Evolutionary conservation across 2,329 filamentous ascomycete species (phyloP).

Genomic region (Nemania diffusa): DNA sequence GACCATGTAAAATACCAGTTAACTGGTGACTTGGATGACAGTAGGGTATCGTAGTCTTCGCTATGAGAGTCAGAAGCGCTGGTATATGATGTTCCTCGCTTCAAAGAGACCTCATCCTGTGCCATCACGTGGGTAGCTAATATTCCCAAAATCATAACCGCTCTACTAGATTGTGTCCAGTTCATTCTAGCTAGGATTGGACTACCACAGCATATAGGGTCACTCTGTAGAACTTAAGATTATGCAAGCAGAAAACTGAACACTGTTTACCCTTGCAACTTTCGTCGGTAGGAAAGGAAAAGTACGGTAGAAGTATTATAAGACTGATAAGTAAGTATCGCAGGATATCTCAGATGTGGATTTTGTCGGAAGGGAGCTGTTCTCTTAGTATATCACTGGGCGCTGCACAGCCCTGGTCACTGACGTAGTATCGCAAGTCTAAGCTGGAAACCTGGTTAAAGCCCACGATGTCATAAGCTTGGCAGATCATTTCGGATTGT

Average conservation of each 20-base stretch:
- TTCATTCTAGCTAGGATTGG: no score
- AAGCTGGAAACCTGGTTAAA: conserved; percentile 6
- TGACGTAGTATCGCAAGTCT: conserved; percentile 21
- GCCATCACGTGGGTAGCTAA: conserved; percentile 6
- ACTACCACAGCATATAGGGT: no score
- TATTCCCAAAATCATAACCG: conserved; percentile 4
- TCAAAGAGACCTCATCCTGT: conserved; percentile 29
- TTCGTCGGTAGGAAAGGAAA: no score
- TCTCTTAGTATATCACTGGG: no score
- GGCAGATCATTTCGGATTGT: not conserved
- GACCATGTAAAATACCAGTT: conserved; percentile 59
- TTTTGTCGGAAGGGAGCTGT: no score
- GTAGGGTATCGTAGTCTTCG: conserved; percentile 50
- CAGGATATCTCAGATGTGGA: no score
- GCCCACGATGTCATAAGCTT: not conserved
- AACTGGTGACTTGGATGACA: conserved; percentile 52
- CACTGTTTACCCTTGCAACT: no score
- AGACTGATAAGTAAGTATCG: no score
- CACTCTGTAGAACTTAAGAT: not conserved
- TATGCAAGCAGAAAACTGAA: not conserved
- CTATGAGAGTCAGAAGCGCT: conserved; percentile 35
- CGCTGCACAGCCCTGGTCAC: not conserved
- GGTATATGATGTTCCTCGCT: conserved; percentile 47
- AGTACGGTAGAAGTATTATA: no score
- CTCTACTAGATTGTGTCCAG: not conserved